Evolutionary conservation across 495 filamentous ascomycete genomes (phyloP).

Genomic region (Aspergillus baeticus): DNA sequence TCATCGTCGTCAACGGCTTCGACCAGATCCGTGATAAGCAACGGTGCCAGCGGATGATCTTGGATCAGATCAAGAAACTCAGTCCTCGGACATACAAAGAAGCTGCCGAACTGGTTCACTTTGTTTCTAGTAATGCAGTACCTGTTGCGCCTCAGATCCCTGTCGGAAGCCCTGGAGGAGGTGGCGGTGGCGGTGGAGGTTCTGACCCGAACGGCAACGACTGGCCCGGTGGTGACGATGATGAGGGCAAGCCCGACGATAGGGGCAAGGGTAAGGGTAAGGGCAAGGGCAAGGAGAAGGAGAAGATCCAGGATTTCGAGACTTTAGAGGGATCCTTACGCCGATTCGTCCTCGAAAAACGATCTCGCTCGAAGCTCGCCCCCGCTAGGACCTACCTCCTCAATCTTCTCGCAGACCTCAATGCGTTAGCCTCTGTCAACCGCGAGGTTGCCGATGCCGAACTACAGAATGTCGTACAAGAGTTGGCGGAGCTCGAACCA

Average conservation of each 20-base stretch:
- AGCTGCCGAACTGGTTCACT: conserved; percentile 88
- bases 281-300: conserved; percentile 86
- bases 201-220: conserved; percentile 44
- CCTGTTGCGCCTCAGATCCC: conserved; percentile 62
- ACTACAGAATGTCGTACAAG: conserved; percentile 76
- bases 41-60: conserved; percentile 81
- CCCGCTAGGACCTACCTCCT: conserved; percentile 95
- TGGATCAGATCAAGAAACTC: conserved; percentile 80
- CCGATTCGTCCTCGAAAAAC: conserved; percentile 93
- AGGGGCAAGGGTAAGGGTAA: conserved; percentile 67
- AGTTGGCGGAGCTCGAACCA: conserved; percentile 80
- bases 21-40: conserved; percentile 92
- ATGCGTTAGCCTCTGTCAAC: conserved; percentile 82
- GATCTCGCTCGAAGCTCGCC: conserved; percentile 90
- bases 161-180: conserved; percentile 46
- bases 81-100: conserved; percentile 94
- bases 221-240: conserved; percentile 40
- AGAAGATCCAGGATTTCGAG: conserved; percentile 85
- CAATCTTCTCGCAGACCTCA: conserved; percentile 84
- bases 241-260: conserved; percentile 37
- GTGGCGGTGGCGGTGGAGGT: conserved; percentile 56
- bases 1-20: conserved; percentile 97
- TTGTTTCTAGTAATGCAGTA: conserved; percentile 94
- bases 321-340: conserved; percentile 83
- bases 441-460: conserved; percentile 81